Evolutionary conservation across 1,284 basidiomycete genomes (phyloP).

Genomic region (Peniophora sp.): DNA sequence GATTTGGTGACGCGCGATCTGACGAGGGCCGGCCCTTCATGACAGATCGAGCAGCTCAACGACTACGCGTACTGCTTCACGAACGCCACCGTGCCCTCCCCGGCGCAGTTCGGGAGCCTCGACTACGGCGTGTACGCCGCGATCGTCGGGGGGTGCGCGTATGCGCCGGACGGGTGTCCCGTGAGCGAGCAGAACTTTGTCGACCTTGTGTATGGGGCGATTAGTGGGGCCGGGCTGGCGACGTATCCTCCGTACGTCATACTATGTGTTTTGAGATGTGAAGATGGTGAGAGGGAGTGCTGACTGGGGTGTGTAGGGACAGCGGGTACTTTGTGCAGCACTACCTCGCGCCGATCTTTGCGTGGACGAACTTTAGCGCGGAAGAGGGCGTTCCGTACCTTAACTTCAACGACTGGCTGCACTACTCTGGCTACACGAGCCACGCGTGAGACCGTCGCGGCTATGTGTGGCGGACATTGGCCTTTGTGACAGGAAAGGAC

Average conservation of each 20-base stretch:
- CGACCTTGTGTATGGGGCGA: slow-evolving; percentile 14
- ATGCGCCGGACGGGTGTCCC: slow-evolving; percentile 12
- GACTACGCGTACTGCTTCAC: not conserved
- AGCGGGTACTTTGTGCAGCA: slow-evolving; percentile 1
- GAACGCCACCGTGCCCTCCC: not conserved
- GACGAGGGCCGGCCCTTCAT: not conserved
- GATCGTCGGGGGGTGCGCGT: slow-evolving; percentile 15
- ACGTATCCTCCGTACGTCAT: not conserved
- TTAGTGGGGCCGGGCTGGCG: slow-evolving; percentile 10
- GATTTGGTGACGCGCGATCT: not conserved
- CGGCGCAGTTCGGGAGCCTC: not conserved
- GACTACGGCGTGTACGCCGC: not conserved
- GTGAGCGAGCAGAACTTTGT: slow-evolving; percentile 18
- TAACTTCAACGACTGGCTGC: slow-evolving; percentile 18
- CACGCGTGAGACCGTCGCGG: no score
- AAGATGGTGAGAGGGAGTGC: not conserved
- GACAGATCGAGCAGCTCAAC: not conserved
- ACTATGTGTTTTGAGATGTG: not conserved
- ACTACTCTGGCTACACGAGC: slow-evolving; percentile 9
- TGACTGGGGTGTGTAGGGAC: not conserved
- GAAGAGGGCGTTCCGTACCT: slow-evolving; percentile 14
- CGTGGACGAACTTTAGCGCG: slow-evolving; percentile 12
- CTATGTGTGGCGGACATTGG: no score
- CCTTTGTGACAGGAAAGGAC: no score
- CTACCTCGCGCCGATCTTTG: slow-evolving; percentile 11